These are phyloP conservation scores for Fragilariopsis cylindrus DNA, from an alignment of 108 stramenopile species.

Conservation along the genomic window DNA sequence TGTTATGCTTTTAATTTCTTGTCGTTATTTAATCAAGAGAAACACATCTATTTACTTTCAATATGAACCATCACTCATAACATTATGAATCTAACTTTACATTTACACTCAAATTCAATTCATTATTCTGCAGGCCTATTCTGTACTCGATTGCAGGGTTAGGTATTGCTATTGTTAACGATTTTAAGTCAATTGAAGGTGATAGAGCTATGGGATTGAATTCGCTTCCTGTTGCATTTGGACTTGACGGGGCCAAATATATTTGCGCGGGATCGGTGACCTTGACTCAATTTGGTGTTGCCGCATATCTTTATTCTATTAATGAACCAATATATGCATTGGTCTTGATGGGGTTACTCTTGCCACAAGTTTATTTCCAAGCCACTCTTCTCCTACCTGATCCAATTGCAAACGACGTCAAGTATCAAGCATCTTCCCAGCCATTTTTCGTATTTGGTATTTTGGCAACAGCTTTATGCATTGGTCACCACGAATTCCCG, in stretches of 20 bases:
- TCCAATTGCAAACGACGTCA: slow-evolving; percentile 93
- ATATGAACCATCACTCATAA: background rate
- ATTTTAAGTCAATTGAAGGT: slow-evolving; percentile 97
- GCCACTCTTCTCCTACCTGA: slow-evolving; percentile 89
- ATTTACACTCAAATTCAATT: slow-evolving; percentile 5
- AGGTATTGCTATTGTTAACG: slow-evolving; percentile 96
- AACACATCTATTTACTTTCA: background rate
- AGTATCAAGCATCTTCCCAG: slow-evolving; percentile 92
- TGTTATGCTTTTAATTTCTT: background rate
- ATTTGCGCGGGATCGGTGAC: slow-evolving; percentile 91
- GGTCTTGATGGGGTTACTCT: slow-evolving; percentile 72
- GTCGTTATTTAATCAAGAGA: background rate
- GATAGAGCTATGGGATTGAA: slow-evolving; percentile 90
- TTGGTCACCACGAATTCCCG: slow-evolving; percentile 89
- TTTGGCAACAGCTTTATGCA: slow-evolving; percentile 87
- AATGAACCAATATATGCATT: slow-evolving; percentile 85
- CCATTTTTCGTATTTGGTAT: slow-evolving; percentile 97
- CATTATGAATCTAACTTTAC: background rate
- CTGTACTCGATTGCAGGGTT: slow-evolving; percentile 94
- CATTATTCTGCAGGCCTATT: slow-evolving; percentile 53
- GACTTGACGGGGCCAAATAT: slow-evolving; percentile 92
- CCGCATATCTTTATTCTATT: slow-evolving; percentile 84
- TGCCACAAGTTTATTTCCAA: slow-evolving; percentile 95
- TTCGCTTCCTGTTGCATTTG: slow-evolving; percentile 95
- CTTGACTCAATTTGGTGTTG: slow-evolving; percentile 89